Evolutionary conservation across 208 protist species (phyloP), one percentile per base, ranked within the genome.

Genomic region (Acanthamoeba culbertsoni): DNA sequence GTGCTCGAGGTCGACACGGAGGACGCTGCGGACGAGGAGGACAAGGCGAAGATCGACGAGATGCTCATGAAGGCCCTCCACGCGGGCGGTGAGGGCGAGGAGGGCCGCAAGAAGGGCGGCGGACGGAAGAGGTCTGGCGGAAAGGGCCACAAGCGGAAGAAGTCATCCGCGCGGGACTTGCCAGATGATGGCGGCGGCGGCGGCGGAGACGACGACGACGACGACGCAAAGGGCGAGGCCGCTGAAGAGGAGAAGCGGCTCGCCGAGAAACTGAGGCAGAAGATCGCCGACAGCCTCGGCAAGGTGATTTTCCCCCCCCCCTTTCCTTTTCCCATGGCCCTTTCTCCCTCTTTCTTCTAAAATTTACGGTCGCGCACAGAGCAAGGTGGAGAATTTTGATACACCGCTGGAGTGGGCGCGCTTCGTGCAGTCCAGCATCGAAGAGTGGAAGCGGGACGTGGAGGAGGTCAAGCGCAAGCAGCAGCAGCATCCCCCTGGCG

Each of bases 401-500:
- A 84, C 40, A n/a, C 43, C 46, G 23, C 43, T 46, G 8, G 73
- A 84, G 40, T 84, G 73, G 73, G 73, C 46, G 73, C 46, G 43
- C 28, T 55, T 57, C 46, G 73, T 55, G 73, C 73, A 84, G 42
- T 8, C 73, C 23, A 84, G 46, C 42, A 84, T 84, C 73, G 73
- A 46, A 35, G 46, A 84, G 73, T 84, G 73, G 73, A 84, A 84
- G 46, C 43, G 43, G 23, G 40, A 84, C 20, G 46, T 57, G n/a
- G 73, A 84, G 18, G 46, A 84, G 73, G 43, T 57, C 73, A 84
- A 84, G 73, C 43, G 62, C 62, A 71, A 71, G 62, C 62, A 71
- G 33, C 62, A 1, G 0, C 62, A 14, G 4, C n/a, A 14, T 1
- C 12, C 62, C 10, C 6, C 18, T 68, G 4, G 14, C n/a, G n/a